A percentile compares a stretch with the other conserved stretches of the same genome.
Evolutionary conservation across 2,329 filamentous ascomycete genomes (phyloP).

Genomic region (Leptographium galeiforme): DNA sequence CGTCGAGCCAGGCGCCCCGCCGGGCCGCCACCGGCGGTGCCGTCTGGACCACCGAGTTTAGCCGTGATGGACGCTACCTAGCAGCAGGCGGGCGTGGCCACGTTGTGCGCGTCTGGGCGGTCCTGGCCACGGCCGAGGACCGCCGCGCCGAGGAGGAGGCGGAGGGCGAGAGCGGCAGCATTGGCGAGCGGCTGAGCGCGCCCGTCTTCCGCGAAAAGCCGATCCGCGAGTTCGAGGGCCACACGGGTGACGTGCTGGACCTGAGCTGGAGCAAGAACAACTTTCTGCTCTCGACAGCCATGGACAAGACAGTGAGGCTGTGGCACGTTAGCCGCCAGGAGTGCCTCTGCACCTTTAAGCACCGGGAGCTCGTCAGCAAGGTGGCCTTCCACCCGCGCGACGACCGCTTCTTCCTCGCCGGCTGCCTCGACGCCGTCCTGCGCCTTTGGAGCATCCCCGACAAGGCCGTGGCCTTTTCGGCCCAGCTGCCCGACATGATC

Average conservation of each 20-base stretch:
- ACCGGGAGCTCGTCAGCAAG: conserved; percentile 88
- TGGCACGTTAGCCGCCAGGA: conserved; percentile 83
- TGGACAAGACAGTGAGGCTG: conserved; percentile 92
- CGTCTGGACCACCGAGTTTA: conserved; percentile 88
- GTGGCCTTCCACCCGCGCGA: conserved; percentile 90
- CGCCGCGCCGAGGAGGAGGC: conserved; percentile 60
- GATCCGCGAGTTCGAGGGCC: conserved; percentile 66
- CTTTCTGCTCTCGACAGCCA: conserved; percentile 86
- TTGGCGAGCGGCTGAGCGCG: conserved; percentile 59
- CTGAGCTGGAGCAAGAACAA: conserved; percentile 99
- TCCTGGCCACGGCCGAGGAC: conserved; percentile 72
- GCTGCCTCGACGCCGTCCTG: conserved; percentile 77
- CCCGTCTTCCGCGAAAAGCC: conserved; percentile 79
- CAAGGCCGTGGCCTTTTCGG: conserved; percentile 77
- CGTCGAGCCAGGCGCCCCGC: conserved; percentile 24
- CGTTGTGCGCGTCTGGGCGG: conserved; percentile 76
- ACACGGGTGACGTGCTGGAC: conserved; percentile 76
- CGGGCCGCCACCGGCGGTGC: conserved; percentile 42
- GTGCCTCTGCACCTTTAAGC: conserved; percentile 86
- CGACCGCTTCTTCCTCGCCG: conserved; percentile 91
- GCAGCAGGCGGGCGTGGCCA: conserved; percentile 87
- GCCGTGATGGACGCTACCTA: conserved; percentile 77
- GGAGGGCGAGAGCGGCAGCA: conserved; percentile 37
- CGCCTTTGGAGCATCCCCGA: conserved; percentile 95
- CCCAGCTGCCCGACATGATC: conserved; percentile 69